phyloP scores from a whole-genome alignment of 257 asterid genomes.

The Verbena officinalis region DNA sequence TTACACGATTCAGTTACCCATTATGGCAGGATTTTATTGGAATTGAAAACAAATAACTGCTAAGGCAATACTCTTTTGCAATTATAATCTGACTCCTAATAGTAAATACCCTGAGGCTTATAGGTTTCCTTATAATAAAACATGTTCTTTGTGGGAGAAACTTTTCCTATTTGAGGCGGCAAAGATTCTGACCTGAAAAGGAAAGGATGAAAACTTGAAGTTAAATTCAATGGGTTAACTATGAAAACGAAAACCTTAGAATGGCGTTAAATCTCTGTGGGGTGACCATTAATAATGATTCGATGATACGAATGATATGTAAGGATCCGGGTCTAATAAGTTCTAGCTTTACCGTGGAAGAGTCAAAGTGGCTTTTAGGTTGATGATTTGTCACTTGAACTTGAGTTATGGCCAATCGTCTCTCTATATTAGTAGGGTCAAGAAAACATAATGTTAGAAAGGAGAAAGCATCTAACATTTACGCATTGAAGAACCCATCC shows the following conservation, averaged over 20 bases:
- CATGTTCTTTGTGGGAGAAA: not conserved
- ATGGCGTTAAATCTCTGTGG: not conserved
- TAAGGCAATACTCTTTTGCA: conserved; percentile 14
- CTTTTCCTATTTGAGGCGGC: conserved; percentile 14
- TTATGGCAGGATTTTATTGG: conserved; percentile 15
- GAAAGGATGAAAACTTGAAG: not conserved
- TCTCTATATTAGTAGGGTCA: conserved; percentile 6
- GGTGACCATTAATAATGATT: conserved; percentile 6
- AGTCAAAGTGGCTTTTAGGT: conserved; percentile 9
- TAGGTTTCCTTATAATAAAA: not conserved
- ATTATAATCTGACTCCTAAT: conserved; percentile 1
- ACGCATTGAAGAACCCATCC: too few relatives aligned
- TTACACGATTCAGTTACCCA: conserved; percentile 24
- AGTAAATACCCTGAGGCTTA: conserved; percentile 11
- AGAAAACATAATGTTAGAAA: too few relatives aligned
- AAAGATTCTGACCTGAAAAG: conserved; percentile 5
- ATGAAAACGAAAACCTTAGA: not conserved
- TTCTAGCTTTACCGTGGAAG: conserved; percentile 13
- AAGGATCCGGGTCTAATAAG: conserved; percentile 10
- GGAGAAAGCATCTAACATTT: too few relatives aligned
- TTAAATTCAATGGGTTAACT: conserved; percentile 13
- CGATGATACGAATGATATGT: conserved; percentile 8
- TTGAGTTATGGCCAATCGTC: conserved; percentile 6
- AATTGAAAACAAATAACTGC: conserved; percentile 22
- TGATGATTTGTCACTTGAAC: not conserved